A percentile compares a stretch with the other conserved stretches of the same genome.
Evolutionary conservation across 2,329 filamentous ascomycete genomes (phyloP).

Genomic region (Trichophyton equinum): DNA sequence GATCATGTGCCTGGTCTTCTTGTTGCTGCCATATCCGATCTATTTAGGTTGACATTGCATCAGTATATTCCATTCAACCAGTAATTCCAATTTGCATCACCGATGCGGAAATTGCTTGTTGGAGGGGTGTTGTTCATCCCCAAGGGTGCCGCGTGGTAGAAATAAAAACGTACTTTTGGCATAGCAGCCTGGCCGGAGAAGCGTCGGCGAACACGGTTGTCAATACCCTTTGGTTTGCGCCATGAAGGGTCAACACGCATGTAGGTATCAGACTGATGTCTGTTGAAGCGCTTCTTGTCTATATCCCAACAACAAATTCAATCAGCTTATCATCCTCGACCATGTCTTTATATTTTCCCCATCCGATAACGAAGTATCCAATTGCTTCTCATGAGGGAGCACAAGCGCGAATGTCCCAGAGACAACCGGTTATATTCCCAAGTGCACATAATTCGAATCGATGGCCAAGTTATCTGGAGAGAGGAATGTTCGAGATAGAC

Average conservation of each 20-base stretch:
- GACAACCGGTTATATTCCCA: background rate
- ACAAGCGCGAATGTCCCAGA: background rate
- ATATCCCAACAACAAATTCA: constrained; percentile 19
- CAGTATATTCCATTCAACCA: background rate
- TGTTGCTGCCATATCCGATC: constrained; percentile 99
- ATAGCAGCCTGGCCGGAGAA: constrained; percentile 94
- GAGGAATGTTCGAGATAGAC: constrained; percentile 34
- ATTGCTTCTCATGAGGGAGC: background rate
- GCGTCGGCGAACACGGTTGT: constrained; percentile 91
- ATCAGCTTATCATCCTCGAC: constrained; percentile 20
- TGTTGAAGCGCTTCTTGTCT: constrained; percentile 91
- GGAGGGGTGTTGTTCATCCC: background rate
- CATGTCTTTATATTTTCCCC: background rate
- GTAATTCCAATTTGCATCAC: background rate
- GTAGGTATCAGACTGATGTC: constrained; percentile 96
- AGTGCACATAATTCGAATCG: background rate
- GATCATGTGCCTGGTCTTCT: constrained; percentile 98
- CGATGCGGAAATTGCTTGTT: background rate
- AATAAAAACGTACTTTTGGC: constrained; percentile 70
- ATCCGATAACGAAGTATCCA: background rate
- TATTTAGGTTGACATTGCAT: constrained; percentile 29
- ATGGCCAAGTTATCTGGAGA: background rate
- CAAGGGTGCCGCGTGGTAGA: background rate
- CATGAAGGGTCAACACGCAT: constrained; percentile 81
- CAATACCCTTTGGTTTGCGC: constrained; percentile 99